Conservation (phyloP, 805 yeast species). For the Wickerhamiella siamensis region DNA sequence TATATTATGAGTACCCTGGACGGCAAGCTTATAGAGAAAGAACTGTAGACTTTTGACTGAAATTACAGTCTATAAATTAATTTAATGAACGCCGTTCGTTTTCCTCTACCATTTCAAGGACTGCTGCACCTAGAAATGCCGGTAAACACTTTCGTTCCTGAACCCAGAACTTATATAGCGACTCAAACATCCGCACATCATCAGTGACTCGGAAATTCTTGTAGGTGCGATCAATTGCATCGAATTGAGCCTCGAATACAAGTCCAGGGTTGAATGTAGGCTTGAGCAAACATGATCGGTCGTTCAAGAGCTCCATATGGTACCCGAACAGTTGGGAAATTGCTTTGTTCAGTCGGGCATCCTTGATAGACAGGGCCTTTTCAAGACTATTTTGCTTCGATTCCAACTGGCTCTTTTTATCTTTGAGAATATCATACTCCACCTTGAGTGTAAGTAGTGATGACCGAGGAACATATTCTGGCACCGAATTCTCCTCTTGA, state of each 20-base stretch:
- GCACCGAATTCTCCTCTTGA: neutral
- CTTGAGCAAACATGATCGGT: neutral
- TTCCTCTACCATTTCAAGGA: constrained; percentile 4
- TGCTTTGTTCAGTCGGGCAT: neutral
- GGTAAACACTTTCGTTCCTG: constrained; percentile 10
- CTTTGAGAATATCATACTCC: neutral
- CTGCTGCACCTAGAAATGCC: constrained; percentile 11
- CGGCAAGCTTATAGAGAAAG: constrained; percentile 4
- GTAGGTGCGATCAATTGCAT: constrained; percentile 7
- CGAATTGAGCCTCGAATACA: constrained; percentile 7
- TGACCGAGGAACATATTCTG: neutral
- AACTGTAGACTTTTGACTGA: neutral
- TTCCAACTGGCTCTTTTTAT: neutral
- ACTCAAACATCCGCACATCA: neutral
- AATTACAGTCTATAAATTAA: neutral
- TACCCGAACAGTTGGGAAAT: neutral
- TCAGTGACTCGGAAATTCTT: constrained; percentile 1
- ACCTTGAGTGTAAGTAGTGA: neutral
- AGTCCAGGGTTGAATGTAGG: constrained; percentile 4
- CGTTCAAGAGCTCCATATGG: neutral
- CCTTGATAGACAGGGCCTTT: neutral
- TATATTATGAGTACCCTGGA: constrained; percentile 29
- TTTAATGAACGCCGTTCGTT: constrained; percentile 9
- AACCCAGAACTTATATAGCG: constrained; percentile 10
- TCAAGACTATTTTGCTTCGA: neutral